phyloP scores from a whole-genome alignment of 495 filamentous ascomycete species.

The Lasiosphaeria ovina region DNA sequence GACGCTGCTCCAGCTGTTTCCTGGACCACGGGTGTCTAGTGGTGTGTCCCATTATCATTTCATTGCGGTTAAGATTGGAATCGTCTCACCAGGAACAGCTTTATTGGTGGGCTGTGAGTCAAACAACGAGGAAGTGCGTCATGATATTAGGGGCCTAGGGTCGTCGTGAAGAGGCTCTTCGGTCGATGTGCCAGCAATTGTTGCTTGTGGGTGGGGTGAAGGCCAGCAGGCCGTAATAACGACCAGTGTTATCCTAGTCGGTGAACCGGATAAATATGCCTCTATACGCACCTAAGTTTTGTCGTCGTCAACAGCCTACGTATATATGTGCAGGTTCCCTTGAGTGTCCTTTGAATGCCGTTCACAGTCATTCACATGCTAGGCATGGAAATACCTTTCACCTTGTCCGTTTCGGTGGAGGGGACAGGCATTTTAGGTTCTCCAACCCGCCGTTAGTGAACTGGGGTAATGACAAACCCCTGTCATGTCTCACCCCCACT shows the following conservation, averaged over 20 bases:
- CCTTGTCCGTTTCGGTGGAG: neutral
- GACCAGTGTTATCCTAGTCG: neutral
- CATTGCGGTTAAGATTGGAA: too few species aligned
- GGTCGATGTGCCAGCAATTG: too few species aligned
- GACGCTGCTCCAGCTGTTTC: too few species aligned
- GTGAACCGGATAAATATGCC: neutral
- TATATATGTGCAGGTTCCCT: neutral
- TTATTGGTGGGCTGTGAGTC: too few species aligned
- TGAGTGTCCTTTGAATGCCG: neutral
- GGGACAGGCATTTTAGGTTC: neutral
- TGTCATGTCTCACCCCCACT: neutral
- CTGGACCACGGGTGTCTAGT: too few species aligned
- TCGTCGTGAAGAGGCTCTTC: neutral
- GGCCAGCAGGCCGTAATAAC: neutral
- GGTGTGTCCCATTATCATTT: too few species aligned
- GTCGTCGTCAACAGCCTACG: neutral
- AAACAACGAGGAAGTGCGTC: neutral
- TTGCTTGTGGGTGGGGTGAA: neutral
- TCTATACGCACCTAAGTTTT: neutral
- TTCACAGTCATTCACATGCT: neutral
- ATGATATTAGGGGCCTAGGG: neutral
- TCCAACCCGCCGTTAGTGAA: constrained; percentile 4
- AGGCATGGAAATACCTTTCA: neutral
- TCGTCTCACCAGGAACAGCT: too few species aligned
- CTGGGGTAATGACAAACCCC: neutral